phyloP scores from a whole-genome alignment of 768 basidiomycete species.

The Tylopilus felleus region DNA sequence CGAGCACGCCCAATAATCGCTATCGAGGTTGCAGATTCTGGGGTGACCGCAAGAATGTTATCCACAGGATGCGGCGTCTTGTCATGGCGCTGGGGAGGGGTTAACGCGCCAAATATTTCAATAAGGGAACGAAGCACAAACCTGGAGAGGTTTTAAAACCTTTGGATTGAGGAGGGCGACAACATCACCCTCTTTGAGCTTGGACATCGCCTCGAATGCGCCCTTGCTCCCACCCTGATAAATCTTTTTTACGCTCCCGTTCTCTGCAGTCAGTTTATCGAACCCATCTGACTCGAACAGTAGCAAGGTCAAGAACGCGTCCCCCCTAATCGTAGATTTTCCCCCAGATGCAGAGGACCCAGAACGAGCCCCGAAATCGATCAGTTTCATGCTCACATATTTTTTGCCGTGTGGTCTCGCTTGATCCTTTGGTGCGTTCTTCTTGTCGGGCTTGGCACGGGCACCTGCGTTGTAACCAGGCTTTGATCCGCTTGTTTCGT shows the following conservation, averaged over 20 bases:
- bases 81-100: conserved; percentile 23
- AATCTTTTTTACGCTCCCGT: conserved; percentile 52
- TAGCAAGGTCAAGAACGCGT: conserved; percentile 77
- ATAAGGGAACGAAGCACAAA: conserved; percentile 31
- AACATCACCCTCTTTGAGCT: conserved; percentile 85
- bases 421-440: conserved; percentile 12
- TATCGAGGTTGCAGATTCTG: conserved; percentile 75
- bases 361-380: conserved; percentile 72
- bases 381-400: conserved; percentile 82
- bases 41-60: conserved; percentile 85
- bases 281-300: conserved; percentile 85
- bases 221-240: conserved; percentile 91
- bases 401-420: conserved; percentile 59
- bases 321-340: conserved; percentile 65
- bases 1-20: conserved; percentile 81
- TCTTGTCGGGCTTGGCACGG: conserved; percentile 18
- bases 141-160: conserved; percentile 84
- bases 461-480: neutral
- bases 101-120: neutral
- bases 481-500: conserved; percentile 16
- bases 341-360: conserved; percentile 53
- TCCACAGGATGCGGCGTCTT: conserved; percentile 70
- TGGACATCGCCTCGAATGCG: conserved; percentile 85
- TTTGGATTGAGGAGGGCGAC: conserved; percentile 86
- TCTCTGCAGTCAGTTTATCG: conserved; percentile 51